phyloP scores from a whole-genome alignment of 176 grass and related monocot genomes.

The Paspalum vaginatum region DNA sequence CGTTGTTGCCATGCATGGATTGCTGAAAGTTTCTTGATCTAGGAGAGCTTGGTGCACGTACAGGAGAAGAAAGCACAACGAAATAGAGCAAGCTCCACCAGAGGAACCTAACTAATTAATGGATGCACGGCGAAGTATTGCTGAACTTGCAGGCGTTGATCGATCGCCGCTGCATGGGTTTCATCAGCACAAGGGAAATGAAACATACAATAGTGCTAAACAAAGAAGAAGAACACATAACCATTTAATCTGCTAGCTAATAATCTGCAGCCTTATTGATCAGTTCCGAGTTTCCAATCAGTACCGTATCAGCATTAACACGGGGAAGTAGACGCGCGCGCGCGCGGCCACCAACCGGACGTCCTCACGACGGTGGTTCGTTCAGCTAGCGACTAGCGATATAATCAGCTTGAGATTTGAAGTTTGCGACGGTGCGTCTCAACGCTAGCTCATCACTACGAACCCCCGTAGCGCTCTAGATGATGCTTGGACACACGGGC shows the following conservation, averaged over 20 bases:
- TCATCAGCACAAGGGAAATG: neutral
- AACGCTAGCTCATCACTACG: neutral
- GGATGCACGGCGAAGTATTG: no score
- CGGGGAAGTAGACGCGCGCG: neutral
- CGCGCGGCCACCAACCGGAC: constrained; percentile 23
- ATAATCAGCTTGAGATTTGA: constrained; percentile 32
- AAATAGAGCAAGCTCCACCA: neutral
- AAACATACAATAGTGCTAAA: neutral
- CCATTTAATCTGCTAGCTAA: neutral
- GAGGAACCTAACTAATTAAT: no score
- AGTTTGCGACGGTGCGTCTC: neutral
- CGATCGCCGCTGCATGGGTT: neutral
- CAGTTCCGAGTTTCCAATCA: neutral
- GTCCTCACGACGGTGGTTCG: neutral
- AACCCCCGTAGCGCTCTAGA: neutral
- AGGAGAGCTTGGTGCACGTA: neutral
- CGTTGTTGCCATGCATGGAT: no score
- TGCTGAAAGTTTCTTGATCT: neutral
- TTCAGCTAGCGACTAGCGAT: neutral
- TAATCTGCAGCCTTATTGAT: neutral
- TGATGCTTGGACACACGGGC: constrained; percentile 41
- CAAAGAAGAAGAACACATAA: neutral
- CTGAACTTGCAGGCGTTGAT: neutral
- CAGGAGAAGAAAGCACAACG: neutral
- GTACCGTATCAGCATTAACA: constrained; percentile 26